phyloP scores from a whole-genome alignment of 1,284 basidiomycete genomes.

The Rhodotorula mucilaginosa region DNA sequence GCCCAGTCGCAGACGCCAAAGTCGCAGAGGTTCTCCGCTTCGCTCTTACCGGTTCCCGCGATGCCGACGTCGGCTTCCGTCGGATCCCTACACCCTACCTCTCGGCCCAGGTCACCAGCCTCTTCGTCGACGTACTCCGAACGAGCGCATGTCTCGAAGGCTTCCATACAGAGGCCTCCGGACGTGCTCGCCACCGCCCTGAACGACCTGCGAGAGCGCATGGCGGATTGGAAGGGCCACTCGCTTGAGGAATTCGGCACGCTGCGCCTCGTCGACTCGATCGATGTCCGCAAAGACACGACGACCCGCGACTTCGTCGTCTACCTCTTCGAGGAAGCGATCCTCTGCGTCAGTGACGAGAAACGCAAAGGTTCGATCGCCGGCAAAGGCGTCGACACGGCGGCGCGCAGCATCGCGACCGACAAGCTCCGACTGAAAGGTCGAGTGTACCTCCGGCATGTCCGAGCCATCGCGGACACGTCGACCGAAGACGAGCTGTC shows the following conservation, averaged over 20 bases:
- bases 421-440: constrained; percentile 84
- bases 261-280: constrained; percentile 83
- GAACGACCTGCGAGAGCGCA: constrained; percentile 78
- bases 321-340: constrained; percentile 83
- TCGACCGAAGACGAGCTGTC: constrained; percentile 28
- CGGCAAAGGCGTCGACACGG: constrained; percentile 51
- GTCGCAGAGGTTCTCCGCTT: not conserved
- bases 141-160: not conserved
- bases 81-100: constrained; percentile 4
- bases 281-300: constrained; percentile 80
- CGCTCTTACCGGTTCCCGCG: not conserved
- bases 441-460: constrained; percentile 58
- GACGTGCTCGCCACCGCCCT: constrained; percentile 56
- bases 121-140: constrained; percentile 23
- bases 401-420: constrained; percentile 44
- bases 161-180: constrained; percentile 57
- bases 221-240: constrained; percentile 92
- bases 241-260: constrained; percentile 76
- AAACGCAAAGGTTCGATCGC: constrained; percentile 71
- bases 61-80: not conserved
- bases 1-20: not conserved
- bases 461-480: constrained; percentile 28
- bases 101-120: constrained; percentile 25
- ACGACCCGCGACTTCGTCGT: constrained; percentile 57
- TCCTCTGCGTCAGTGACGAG: constrained; percentile 94